Evolutionary conservation across 352 stramenopile species (phyloP), one percentile per base, ranked within the genome.

Genomic region (Phytopythium helicoides): DNA sequence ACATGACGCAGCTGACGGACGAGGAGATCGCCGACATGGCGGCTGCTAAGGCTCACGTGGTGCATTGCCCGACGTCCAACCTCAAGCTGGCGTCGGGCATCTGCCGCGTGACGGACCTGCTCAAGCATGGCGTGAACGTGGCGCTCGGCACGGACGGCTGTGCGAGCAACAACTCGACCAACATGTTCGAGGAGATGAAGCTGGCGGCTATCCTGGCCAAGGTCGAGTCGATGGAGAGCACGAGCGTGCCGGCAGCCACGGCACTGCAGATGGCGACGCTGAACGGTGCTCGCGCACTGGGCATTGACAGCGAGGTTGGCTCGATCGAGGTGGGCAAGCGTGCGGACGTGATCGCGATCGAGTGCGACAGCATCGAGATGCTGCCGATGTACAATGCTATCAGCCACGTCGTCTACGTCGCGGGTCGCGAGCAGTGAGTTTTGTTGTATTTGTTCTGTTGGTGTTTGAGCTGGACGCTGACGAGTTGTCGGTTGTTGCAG

Each of bases 181-280:
- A 96, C 55, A 95, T 97, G 86, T 87, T 96, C 40, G 68, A 58
- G 11, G 87, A 97, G 66, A 94, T 94, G 79, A 95, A 94, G 64
- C 62, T 95, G 45, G 83, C 85, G 7, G 83, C 85, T 4, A 73
- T 96, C n/a, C 50, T 96, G 19, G 86, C 81, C 54, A 96, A 96
- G 73, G 80, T 60, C 18, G 68, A 89, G 49, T 76, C 76, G 14
- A 74, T 83, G 22, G 47, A 88, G 39, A 79, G 78, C 56, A 88
- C 68, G 33, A 81, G 64, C 46, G 71, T 91, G 31, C 70, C 79
- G 15, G 80, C 83, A 0, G 60, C 65, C 3, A 67, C 64, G 35
- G 83, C 79, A 19, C 61, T 97, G 28, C 66, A 84, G 52, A 96
- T 97, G 85, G 88, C 89, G 41, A 97, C 89, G 22, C 66, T 97